A percentile compares a stretch with the other conserved stretches of the same genome.
Evolutionary conservation across 1,284 basidiomycete genomes (phyloP).

Genomic region (Cutaneotrichosporon sp.): DNA sequence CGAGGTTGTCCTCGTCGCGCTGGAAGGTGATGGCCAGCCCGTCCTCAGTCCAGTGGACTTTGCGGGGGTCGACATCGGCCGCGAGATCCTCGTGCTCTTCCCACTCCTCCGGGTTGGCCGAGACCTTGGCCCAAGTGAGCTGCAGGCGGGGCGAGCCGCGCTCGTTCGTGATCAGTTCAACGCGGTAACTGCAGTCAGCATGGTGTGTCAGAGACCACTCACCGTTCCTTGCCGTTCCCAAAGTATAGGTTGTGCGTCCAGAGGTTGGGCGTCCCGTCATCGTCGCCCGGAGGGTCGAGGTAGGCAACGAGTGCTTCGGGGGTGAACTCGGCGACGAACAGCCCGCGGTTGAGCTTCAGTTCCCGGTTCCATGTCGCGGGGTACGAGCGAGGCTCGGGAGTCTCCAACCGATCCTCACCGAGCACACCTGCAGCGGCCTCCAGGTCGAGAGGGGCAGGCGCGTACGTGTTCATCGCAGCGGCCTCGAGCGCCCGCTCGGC

Average conservation of each 20-base stretch:
- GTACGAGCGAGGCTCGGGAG: background rate
- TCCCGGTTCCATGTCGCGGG: constrained; percentile 3
- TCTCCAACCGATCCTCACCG: constrained; percentile 24
- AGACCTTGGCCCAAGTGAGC: background rate
- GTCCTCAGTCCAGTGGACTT: constrained; percentile 13
- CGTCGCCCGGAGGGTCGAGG: constrained; percentile 16
- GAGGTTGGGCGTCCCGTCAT: constrained; percentile 11
- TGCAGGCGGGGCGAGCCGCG: constrained; percentile 8
- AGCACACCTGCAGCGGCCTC: constrained; percentile 15
- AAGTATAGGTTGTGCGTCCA: constrained; percentile 25
- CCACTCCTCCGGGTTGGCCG: constrained; percentile 1
- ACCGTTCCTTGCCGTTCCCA: constrained; percentile 13
- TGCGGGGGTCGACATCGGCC: constrained; percentile 10
- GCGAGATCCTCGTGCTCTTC: constrained; percentile 1
- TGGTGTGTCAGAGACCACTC: background rate
- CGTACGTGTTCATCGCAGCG: constrained; percentile 5
- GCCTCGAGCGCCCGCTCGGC: constrained; percentile 19
- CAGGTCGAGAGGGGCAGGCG: constrained; percentile 10
- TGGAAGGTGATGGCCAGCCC: constrained; percentile 18
- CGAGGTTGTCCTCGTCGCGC: constrained; percentile 6
- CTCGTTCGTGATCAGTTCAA: constrained; percentile 9
- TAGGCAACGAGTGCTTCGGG: constrained; percentile 27
- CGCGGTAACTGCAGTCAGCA: constrained; percentile 16
- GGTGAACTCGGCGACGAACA: constrained; percentile 25
- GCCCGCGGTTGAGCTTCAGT: constrained; percentile 10